Conservation (phyloP, 2,329 filamentous ascomycete species). For the Fusarium veterinarium region DNA sequence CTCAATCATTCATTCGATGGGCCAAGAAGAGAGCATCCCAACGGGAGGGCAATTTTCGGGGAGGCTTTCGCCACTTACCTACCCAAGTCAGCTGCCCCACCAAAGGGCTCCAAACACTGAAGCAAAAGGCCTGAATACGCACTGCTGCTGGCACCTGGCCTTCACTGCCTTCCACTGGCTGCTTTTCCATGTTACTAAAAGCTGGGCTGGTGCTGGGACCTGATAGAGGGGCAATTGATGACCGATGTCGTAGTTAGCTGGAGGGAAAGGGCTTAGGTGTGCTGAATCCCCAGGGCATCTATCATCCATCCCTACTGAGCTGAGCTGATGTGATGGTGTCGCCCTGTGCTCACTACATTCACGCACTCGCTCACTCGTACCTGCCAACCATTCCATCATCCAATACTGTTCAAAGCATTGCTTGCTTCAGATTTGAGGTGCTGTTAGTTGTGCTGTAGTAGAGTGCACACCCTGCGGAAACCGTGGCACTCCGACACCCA, state of each 20-base stretch:
- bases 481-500: slow-evolving; percentile 10
- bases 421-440: slow-evolving; percentile 1
- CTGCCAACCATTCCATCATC: not conserved
- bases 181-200: slow-evolving; percentile 5
- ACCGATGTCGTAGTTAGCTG: not conserved
- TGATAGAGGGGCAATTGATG: not conserved
- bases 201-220: slow-evolving; percentile 3
- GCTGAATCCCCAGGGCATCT: not conserved
- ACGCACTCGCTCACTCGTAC: not conserved
- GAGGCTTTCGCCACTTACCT: slow-evolving; percentile 47
- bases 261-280: not conserved
- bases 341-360: slow-evolving; percentile 7
- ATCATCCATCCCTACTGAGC: slow-evolving; percentile 7
- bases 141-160: slow-evolving; percentile 23
- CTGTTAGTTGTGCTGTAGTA: slow-evolving; percentile 13
- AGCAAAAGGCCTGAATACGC: slow-evolving; percentile 26
- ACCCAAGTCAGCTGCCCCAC: slow-evolving; percentile 51
- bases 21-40: slow-evolving; percentile 13
- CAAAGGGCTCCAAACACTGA: slow-evolving; percentile 38
- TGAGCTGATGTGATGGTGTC: slow-evolving; percentile 24
- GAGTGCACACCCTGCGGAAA: slow-evolving; percentile 21
- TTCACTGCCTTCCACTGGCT: slow-evolving; percentile 11
- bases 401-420: not conserved
- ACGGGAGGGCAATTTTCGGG: slow-evolving; percentile 29
- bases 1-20: not conserved